Evolutionary conservation across 805 yeast genomes (phyloP), one percentile per base, ranked within the genome.

Genomic region (Metschnikowia santaceciliae): DNA sequence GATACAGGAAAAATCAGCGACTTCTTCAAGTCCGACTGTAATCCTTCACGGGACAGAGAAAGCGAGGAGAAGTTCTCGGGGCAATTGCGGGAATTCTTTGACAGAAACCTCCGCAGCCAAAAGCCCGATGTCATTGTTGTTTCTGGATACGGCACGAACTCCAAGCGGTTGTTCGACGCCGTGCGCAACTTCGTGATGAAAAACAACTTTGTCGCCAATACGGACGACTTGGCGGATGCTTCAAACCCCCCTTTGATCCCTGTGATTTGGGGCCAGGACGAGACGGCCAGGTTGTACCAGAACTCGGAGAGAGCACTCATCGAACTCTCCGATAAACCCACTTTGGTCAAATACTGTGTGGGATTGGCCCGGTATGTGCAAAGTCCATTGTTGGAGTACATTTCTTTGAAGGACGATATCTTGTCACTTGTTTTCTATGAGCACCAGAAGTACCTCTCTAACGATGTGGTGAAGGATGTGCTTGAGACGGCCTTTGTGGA

Each of bases 351-450:
- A 61, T 94, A 92, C 70, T 85, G 94, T 68, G 83, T 91, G 54
- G 96, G 90, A 8, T 75, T 92, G 55, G 98, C 95, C 8, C 83
- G 98, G 58, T 94, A 89, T 65, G 80, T 88, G 50, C 99, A 94
- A 69, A 86, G 88, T 49, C 99, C 99, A n/a, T 66, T 94, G 52
- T 69, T 88, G 60, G 99, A 94, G 68, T 94, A 91, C 65, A 83
- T 91, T 51, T 80, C 90, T 6, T 74, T 94, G 47, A 86, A 84
- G 23, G 84, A 82, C n/a, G 90, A 89, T 54, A 77, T 92, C 36
- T 69, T 80, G 6, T 80, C 92, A 1, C 72, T 88, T 49, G 71
- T 80, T 2, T 81, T 92, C 61, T 85, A 82, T 64, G 84, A 84
- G 47, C 78, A 86, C 60, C 99, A 94, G 71, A 73, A 78, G 20